Conservation (phyloP, 164 flowering plant species). For the Kingdonia uniflora region DNA sequence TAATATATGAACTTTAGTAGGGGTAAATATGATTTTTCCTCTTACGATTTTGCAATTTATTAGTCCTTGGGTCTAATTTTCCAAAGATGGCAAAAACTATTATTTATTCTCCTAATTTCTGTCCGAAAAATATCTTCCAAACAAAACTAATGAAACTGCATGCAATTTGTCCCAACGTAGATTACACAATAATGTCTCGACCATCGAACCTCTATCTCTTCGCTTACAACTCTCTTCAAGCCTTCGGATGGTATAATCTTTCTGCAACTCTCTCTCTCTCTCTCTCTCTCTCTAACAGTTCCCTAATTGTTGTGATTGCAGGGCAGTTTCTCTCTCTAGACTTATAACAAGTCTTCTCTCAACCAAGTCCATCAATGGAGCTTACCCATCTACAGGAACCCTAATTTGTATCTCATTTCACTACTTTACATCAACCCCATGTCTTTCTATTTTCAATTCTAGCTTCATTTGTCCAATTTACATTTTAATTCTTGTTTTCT, state of each 20-base stretch:
- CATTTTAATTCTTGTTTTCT: neutral
- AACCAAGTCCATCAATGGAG: conserved; percentile 31
- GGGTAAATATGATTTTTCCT: no score
- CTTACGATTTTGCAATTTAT: no score
- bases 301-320: conserved; percentile 14
- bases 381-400: conserved; percentile 54
- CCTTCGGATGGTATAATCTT: conserved; percentile 53
- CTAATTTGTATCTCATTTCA: conserved; percentile 33
- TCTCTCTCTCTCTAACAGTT: neutral
- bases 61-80: no score
- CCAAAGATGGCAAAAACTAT: no score
- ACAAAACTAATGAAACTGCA: no score
- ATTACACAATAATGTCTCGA: conserved; percentile 11
- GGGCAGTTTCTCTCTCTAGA: conserved; percentile 42
- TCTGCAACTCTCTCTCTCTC: neutral
- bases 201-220: conserved; percentile 40
- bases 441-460: no score
- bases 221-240: conserved; percentile 59
- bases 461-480: neutral
- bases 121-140: no score
- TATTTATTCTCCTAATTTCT: no score
- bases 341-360: conserved; percentile 27
- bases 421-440: neutral
- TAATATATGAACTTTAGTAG: no score
- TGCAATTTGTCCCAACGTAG: no score